Percentiles rank a stretch among this genome's conserved stretches.
Conservation (phyloP, 192 early-diverging fungal genomes). For the Linnemannia exigua region DNA sequence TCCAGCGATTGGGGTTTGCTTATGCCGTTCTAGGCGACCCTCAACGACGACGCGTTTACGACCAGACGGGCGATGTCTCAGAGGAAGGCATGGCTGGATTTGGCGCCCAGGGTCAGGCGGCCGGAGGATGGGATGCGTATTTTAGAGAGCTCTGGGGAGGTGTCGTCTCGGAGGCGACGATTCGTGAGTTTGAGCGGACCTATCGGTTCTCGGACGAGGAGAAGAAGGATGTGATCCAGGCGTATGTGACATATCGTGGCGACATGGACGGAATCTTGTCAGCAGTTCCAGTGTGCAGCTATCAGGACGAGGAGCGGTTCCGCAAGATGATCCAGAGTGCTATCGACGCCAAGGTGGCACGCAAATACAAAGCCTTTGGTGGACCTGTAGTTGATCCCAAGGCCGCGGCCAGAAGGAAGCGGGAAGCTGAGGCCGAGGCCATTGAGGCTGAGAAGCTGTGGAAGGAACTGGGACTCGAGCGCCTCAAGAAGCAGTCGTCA, state of each 20-base stretch:
- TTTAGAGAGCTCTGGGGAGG: slow-evolving; percentile 84
- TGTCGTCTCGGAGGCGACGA: slow-evolving; percentile 78
- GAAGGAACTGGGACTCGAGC: slow-evolving; percentile 70
- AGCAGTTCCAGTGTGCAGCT: slow-evolving; percentile 68
- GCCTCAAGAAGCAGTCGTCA: slow-evolving; percentile 61
- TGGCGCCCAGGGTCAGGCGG: slow-evolving; percentile 62
- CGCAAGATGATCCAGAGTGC: slow-evolving; percentile 71
- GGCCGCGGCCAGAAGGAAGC: slow-evolving; percentile 63
- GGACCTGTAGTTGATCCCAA: slow-evolving; percentile 62
- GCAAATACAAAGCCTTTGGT: slow-evolving; percentile 66
- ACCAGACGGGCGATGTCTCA: slow-evolving; percentile 77
- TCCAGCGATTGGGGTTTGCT: slow-evolving; percentile 82
- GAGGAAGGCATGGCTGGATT: slow-evolving; percentile 55
- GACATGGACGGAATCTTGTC: slow-evolving; percentile 79
- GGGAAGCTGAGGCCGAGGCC: slow-evolving; percentile 72
- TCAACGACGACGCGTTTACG: slow-evolving; percentile 74
- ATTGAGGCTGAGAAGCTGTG: slow-evolving; percentile 70
- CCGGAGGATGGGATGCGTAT: slow-evolving; percentile 84
- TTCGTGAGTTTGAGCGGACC: slow-evolving; percentile 76
- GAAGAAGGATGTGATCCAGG: slow-evolving; percentile 73
- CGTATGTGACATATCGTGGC: slow-evolving; percentile 76
- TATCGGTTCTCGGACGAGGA: slow-evolving; percentile 89
- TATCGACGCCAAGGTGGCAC: slow-evolving; percentile 70
- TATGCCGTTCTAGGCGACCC: slow-evolving; percentile 84
- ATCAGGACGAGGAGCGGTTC: slow-evolving; percentile 78